Evolutionary conservation across 2,329 filamentous ascomycete species (phyloP).

Genomic region (Metarhizium brunneum): DNA sequence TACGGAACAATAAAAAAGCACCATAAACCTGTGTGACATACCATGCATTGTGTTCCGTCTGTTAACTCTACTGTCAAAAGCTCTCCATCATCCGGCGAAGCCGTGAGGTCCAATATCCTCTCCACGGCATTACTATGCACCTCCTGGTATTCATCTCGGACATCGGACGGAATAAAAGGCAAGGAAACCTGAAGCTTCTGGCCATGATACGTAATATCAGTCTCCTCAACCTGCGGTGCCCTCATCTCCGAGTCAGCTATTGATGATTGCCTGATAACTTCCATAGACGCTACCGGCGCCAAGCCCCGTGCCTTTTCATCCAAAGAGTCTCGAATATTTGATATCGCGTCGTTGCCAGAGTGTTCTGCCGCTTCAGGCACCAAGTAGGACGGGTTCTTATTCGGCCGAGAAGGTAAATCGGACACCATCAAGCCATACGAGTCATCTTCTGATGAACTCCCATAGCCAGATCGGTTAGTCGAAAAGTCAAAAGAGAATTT

Average conservation of each 20-base stretch:
- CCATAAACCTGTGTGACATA: constrained; percentile 15
- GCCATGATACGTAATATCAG: background rate
- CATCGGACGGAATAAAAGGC: constrained; percentile 16
- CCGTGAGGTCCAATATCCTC: constrained; percentile 22
- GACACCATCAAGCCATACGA: background rate
- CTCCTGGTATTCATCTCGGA: constrained; percentile 19
- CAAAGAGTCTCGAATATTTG: too few species aligned
- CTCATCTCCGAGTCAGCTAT: background rate
- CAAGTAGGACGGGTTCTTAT: background rate
- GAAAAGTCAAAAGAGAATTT: constrained; percentile 10
- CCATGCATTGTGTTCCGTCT: constrained; percentile 34
- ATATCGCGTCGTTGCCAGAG: background rate
- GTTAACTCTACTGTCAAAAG: constrained; percentile 33
- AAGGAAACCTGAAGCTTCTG: constrained; percentile 21
- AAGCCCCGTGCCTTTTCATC: background rate
- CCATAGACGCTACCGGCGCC: background rate
- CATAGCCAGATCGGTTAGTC: background rate
- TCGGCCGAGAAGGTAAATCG: background rate
- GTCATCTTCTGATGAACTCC: background rate
- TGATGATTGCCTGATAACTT: background rate
- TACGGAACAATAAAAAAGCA: background rate
- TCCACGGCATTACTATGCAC: constrained; percentile 29
- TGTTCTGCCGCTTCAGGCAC: background rate
- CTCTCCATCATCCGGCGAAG: constrained; percentile 13
- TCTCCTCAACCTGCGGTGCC: background rate